These are phyloP conservation scores for Calonectria pseudoreteaudii DNA, from an alignment of 2,329 filamentous ascomycete species.

Conservation along the genomic window DNA sequence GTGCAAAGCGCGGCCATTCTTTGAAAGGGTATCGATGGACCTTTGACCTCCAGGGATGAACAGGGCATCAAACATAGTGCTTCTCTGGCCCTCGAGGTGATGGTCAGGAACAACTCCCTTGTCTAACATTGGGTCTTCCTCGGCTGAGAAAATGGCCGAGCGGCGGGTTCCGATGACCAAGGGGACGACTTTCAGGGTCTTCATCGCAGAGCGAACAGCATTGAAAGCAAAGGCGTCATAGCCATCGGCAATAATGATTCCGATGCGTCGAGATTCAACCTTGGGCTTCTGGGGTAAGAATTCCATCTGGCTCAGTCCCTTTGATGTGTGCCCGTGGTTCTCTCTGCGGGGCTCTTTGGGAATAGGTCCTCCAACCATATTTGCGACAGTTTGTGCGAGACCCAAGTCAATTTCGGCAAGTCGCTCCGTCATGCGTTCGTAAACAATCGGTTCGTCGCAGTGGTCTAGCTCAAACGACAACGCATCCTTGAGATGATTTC, in stretches of 20 bases:
- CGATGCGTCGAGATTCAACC: conserved; percentile 78
- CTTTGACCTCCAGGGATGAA: conserved; percentile 80
- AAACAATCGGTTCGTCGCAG: conserved; percentile 83
- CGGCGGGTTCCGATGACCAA: conserved; percentile 80
- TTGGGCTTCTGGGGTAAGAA: conserved; percentile 72
- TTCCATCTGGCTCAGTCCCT: conserved; percentile 76
- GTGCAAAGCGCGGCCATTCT: conserved; percentile 79
- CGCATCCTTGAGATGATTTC: conserved; percentile 77
- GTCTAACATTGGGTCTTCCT: conserved; percentile 62
- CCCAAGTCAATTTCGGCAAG: conserved; percentile 78
- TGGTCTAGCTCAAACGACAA: conserved; percentile 84
- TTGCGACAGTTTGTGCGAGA: conserved; percentile 76
- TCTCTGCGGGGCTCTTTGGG: conserved; percentile 63
- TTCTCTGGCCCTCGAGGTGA: conserved; percentile 83
- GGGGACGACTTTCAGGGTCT: conserved; percentile 72
- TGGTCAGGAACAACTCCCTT: conserved; percentile 77
- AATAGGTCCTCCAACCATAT: conserved; percentile 74
- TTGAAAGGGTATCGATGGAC: conserved; percentile 70
- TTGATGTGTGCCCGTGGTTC: conserved; percentile 77
- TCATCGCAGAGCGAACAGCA: conserved; percentile 72
- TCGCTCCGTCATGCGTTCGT: conserved; percentile 75
- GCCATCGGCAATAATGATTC: conserved; percentile 80
- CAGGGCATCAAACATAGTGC: conserved; percentile 83
- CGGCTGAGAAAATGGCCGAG: conserved; percentile 72
- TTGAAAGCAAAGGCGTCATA: conserved; percentile 76